Base-by-base conservation (phyloP, 2,329 filamentous ascomycete genomes). In the Hypoxylon sp. region DNA sequence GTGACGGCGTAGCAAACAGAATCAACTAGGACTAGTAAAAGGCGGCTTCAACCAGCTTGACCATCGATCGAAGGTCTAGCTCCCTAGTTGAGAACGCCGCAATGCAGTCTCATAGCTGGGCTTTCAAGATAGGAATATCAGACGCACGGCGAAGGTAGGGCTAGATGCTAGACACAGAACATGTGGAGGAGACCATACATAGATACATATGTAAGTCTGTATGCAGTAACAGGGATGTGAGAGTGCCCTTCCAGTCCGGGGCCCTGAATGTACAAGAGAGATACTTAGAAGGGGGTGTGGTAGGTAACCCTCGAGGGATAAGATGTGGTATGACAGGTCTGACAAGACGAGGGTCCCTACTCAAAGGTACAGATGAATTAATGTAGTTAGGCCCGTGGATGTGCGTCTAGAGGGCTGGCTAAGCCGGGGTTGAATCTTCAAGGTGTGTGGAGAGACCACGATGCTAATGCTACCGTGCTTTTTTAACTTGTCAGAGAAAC, bases 131-230 rank as follows among this genome's bases (percentile, higher is more conserved):
- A 74, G 71, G 73, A 72, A 74, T 75, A 77, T 75, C 71, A 77
- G 73, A 77, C 68, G 71, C 75, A 76, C 72, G 68, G 71, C 74
- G 71, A 74, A 74, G 72, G 68, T 70, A 73, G 70, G 68, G 67
- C 73, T 69, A 72, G 73, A 75, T 67, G 72, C 69, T 72, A 71
- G 73, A 70, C 70, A 71, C 70, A 74, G 75, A 65, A 72, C 74
- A 75, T 77, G 75, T 77, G 75, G 76, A 77, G 75, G 76, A 75
- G 65, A 69, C 72, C 65, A 72, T 77, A 76, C 75, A 71, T 72
- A 73, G 74, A 72, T 80, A 79, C 78, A 79, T 80, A 79, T 79
- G 77, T 77, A 79, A 75, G 74, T 76, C 73, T 78, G 75, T 76
- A 79, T 80, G 76, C 80, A 79, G 72, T 68, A 75, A 73, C 78